A percentile compares a stretch with the other conserved stretches of the same genome.
Evolutionary conservation across 2,329 filamentous ascomycete genomes (phyloP).

Genomic region (Alternaria arbusti): DNA sequence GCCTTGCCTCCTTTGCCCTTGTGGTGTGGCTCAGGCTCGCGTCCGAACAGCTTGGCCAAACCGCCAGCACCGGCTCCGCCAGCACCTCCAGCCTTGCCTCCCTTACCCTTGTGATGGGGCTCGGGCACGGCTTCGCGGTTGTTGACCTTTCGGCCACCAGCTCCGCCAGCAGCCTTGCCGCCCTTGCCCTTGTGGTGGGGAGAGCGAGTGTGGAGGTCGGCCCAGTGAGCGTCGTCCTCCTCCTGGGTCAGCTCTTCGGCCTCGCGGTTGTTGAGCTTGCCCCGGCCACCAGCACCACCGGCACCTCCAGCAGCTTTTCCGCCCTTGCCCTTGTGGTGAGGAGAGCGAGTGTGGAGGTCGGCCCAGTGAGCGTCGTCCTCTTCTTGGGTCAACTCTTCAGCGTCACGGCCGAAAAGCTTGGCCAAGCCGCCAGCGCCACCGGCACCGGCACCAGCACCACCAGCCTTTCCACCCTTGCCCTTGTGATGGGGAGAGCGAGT

Average conservation of each 20-base stretch:
- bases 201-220: background rate
- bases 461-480: slow-evolving; percentile 9
- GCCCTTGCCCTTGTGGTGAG: slow-evolving; percentile 14
- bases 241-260: background rate
- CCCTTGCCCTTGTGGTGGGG: slow-evolving; percentile 14
- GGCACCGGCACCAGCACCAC: background rate
- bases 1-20: slow-evolving; percentile 14
- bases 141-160: background rate
- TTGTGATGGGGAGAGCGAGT: slow-evolving; percentile 5
- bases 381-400: slow-evolving; percentile 3
- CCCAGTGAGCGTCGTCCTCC: background rate
- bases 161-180: background rate
- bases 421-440: background rate
- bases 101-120: slow-evolving; percentile 20
- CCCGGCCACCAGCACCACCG: background rate
- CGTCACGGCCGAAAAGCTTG: background rate
- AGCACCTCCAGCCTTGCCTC: slow-evolving; percentile 4
- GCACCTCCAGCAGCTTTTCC: background rate
- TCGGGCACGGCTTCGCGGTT: slow-evolving; percentile 1
- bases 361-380: slow-evolving; percentile 17
- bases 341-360: slow-evolving; percentile 15
- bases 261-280: background rate
- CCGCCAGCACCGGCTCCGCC: background rate
- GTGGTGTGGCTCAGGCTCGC: background rate
- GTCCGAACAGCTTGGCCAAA: background rate